Evolutionary conservation across 371 early-diverging fungal species (phyloP), one percentile per base, ranked within the genome.

Genomic region (Rhizopus stolonifer): DNA sequence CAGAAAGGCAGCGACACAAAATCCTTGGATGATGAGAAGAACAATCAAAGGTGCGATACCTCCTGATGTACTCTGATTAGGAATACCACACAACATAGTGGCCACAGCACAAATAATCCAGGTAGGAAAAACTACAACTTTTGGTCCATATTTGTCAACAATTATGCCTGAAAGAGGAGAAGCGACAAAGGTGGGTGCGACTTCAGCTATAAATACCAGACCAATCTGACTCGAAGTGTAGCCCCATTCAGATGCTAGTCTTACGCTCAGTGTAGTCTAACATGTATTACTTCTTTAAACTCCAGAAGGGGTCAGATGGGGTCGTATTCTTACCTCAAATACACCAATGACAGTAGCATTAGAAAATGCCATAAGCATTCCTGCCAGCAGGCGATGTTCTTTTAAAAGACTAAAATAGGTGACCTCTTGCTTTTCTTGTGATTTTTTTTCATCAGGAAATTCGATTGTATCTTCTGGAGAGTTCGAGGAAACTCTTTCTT

Each of bases 201-300:
- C 69, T 53, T 74, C 74, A 1, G 81, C 79, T 22, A 77, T 54
- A 46, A 79, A 77, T n/a, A 79, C 69, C 0, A 77, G 55, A 49
- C 81, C 81, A 32, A 81, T 74, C 26, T 70, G 64, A 26, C 73
- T 71, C 15, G 78, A 64, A n/a, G 74, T 64, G 53, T 68, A 62
- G 1, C 46, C 48, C 57, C 72, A 80, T 32, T 76, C 77, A 0
- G 61, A 64, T 1, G 69, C 61, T 9, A 80, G 56, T 21, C 69
- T 60, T 26, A 72, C 65, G 0, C 77, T 67, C 4, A 80, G 32
- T 0, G 81, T 80, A 2, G 81, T 77, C 56, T 77, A 62, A 14
- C 61, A 19, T 42, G 2, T 4, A 22, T n/a, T n/a, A n/a, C n/a
- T n/a, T n/a, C n/a, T n/a, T n/a, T n/a, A n/a, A n/a, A n/a, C n/a